These are phyloP conservation scores for Apostasia shenzhenica DNA, from an alignment of 106 monocot species.

Conservation along the genomic window DNA sequence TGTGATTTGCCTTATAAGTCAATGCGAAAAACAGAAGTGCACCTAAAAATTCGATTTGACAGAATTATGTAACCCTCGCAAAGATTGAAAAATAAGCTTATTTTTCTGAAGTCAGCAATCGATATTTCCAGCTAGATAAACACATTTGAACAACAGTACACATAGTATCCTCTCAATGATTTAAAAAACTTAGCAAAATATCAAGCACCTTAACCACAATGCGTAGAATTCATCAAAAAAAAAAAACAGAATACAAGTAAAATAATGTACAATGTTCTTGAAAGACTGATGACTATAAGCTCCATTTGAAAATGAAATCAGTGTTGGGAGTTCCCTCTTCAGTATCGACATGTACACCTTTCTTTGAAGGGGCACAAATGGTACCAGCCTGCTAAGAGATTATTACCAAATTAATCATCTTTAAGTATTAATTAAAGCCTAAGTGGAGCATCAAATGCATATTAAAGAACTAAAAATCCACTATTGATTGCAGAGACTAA, in stretches of 20 bases:
- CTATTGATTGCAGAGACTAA: conserved; percentile 24
- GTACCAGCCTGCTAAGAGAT: conserved; percentile 51
- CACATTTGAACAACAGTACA: no score
- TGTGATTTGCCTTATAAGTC: no score
- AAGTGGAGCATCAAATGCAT: neutral
- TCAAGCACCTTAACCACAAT: no score
- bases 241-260: neutral
- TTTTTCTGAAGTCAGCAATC: no score
- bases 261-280: conserved; percentile 78
- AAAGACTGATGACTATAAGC: conserved; percentile 65
- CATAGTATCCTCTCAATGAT: no score
- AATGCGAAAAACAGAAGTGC: no score
- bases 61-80: no score
- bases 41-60: no score
- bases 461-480: neutral
- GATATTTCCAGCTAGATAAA: no score
- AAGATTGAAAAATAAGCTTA: no score
- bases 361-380: conserved; percentile 68
- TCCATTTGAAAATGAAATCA: conserved; percentile 66
- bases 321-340: conserved; percentile 78
- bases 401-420: neutral
- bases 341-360: conserved; percentile 90
- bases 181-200: no score
- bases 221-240: neutral
- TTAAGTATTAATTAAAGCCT: neutral